Base-by-base conservation (phyloP, 805 yeast species). In the Wickerhamomyces sydowiorum region DNA sequence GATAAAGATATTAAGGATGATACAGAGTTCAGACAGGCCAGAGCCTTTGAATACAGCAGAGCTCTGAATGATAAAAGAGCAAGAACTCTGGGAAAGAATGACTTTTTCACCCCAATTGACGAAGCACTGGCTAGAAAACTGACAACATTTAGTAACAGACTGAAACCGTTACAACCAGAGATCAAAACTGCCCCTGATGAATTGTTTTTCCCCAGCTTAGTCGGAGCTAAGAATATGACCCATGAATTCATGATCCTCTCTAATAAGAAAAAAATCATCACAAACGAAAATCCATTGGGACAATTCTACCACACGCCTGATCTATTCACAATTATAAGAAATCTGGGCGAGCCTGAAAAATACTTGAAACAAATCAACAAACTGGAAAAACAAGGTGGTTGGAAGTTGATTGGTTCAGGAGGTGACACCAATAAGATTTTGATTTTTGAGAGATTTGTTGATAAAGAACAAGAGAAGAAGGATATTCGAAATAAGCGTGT, bases 351-450 rank as follows among this genome's bases (percentile, higher is more conserved):
- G 12, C 62, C 72, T 34, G 65, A 60, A 20, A 38, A 48, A 14
- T 63, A 65, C 23, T 55, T 67, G 37, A 60, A 62, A 17, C 44
- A 52, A 7, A 59, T 80, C 8, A 66, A 64, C 37, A 66, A 59
- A 44, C 61, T 79, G 34, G 74, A 76, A 41, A 60, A 56, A 20
- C 55, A 59, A 19, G 70, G 73, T 12, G 67, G 67, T 3, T 82
- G 83, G 84, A 66, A 60, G 42, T 64, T 80, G n/a, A 62, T 78
- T 27, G 86, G 80, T 4, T 70, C 76, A 22, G 73, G 75, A 25
- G 61, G 60, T 8, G 58, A 57, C 5, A 57, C 59, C 3, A 58
- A 61, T 34, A 52, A 47, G 30, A 44, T 72, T 9, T 50, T 75
- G 20, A 64, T 75, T 12, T 72, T 75, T 46, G 67, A 65, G 36